A percentile compares a stretch with the other conserved stretches of the same genome.
These are phyloP conservation scores for Ustilago sp. DNA, from an alignment of 1,284 basidiomycete species.

Conservation along the genomic window DNA sequence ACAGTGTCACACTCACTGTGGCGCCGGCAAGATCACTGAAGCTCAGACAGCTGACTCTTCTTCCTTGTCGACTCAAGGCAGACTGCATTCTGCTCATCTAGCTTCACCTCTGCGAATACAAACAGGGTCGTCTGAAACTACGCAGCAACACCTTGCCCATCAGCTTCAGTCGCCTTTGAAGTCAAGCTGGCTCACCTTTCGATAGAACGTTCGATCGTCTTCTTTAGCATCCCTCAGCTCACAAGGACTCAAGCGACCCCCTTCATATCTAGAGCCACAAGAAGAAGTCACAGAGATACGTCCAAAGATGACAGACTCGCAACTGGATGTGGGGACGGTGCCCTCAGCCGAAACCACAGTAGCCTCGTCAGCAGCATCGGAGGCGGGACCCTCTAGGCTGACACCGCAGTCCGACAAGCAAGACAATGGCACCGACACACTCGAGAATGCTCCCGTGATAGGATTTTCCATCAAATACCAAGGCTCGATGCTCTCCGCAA, in stretches of 20 bases:
- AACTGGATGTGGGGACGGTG: background rate
- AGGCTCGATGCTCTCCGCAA: constrained; percentile 33
- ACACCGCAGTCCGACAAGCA: constrained; percentile 10
- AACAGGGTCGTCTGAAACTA: too few relatives aligned
- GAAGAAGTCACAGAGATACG: constrained; percentile 9
- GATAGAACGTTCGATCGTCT: background rate
- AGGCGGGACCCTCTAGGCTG: constrained; percentile 29
- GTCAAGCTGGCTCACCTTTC: background rate
- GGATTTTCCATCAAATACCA: constrained; percentile 57
- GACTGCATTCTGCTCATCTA: background rate
- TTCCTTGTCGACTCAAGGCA: background rate
- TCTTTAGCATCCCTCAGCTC: background rate
- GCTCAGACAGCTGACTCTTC: background rate
- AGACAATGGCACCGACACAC: background rate
- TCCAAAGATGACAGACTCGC: constrained; percentile 10
- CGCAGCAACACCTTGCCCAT: background rate
- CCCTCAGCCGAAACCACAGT: background rate
- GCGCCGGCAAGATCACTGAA: background rate
- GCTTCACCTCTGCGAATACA: background rate
- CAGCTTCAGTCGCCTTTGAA: background rate
- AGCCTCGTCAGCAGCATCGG: background rate
- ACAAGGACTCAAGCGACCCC: background rate
- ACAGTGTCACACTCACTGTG: background rate
- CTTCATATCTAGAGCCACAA: background rate
- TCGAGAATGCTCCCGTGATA: constrained; percentile 18